Evolutionary conservation across 2,329 filamentous ascomycete genomes (phyloP).

Genomic region (Leptodontidium sp.): DNA sequence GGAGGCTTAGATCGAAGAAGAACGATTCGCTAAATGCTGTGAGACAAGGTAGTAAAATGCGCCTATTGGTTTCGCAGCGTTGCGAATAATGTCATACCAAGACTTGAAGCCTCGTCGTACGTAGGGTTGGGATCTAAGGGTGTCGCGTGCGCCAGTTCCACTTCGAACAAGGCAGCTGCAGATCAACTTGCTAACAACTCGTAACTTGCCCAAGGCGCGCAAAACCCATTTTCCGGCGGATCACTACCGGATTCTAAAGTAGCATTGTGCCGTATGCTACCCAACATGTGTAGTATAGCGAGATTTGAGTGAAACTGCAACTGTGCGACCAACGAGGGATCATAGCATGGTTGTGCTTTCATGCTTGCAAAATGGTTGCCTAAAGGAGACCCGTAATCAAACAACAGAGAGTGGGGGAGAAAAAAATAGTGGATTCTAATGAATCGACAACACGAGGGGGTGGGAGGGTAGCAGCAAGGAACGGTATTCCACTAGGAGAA

Average conservation of each 20-base stretch:
- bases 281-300: background rate
- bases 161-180: slow-evolving; percentile 5
- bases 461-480: too few relatives aligned
- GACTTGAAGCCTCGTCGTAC: background rate
- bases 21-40: background rate
- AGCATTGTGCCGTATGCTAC: background rate
- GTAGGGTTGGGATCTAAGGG: background rate
- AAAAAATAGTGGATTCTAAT: too few relatives aligned
- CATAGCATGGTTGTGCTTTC: slow-evolving; percentile 1
- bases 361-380: background rate
- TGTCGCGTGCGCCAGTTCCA: too few relatives aligned
- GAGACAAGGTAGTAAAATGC: background rate
- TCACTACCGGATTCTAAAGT: background rate
- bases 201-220: slow-evolving; percentile 3
- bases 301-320: slow-evolving; percentile 4
- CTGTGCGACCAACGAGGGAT: background rate
- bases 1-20: background rate
- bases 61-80: background rate
- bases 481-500: too few relatives aligned
- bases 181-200: background rate
- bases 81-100: slow-evolving; percentile 8
- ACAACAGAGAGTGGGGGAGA: background rate
- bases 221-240: background rate
- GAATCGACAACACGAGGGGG: too few relatives aligned
- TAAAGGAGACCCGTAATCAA: background rate